phyloP scores from a whole-genome alignment of 2,329 filamentous ascomycete genomes.

The Laburnicola sp. region DNA sequence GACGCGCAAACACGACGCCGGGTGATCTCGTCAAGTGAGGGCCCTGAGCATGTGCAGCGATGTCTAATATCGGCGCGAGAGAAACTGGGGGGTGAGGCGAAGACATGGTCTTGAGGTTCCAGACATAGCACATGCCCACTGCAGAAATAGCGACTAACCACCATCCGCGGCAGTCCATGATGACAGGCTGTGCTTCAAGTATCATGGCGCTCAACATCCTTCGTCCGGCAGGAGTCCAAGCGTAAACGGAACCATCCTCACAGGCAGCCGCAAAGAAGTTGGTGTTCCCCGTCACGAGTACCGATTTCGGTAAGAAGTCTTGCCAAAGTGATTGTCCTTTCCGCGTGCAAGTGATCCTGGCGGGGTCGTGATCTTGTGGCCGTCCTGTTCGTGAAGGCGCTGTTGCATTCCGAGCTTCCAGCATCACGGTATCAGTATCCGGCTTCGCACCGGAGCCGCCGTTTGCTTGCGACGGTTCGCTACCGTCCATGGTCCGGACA shows the following conservation, averaged over 20 bases:
- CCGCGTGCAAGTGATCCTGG: slow-evolving; percentile 78
- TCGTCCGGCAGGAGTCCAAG: slow-evolving; percentile 90
- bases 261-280: slow-evolving; percentile 92
- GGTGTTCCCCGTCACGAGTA: slow-evolving; percentile 85
- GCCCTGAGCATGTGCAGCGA: slow-evolving; percentile 77
- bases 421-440: slow-evolving; percentile 66
- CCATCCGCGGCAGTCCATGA: slow-evolving; percentile 84
- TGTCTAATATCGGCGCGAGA: slow-evolving; percentile 83
- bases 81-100: slow-evolving; percentile 89
- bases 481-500: slow-evolving; percentile 75
- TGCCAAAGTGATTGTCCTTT: slow-evolving; percentile 85
- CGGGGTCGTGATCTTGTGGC: slow-evolving; percentile 72
- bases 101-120: slow-evolving; percentile 82
- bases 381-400: slow-evolving; percentile 62
- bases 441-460: slow-evolving; percentile 47
- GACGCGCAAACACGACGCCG: slow-evolving; percentile 83
- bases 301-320: slow-evolving; percentile 83
- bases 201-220: slow-evolving; percentile 82
- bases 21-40: slow-evolving; percentile 78
- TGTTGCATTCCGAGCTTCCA: slow-evolving; percentile 85
- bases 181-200: slow-evolving; percentile 89
- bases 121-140: slow-evolving; percentile 86
- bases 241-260: slow-evolving; percentile 86
- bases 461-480: slow-evolving; percentile 50
- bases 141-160: slow-evolving; percentile 91